These are phyloP conservation scores for Zanthoxylum bungeanum DNA, from an alignment of 345 rosid species.

Conservation along the genomic window DNA sequence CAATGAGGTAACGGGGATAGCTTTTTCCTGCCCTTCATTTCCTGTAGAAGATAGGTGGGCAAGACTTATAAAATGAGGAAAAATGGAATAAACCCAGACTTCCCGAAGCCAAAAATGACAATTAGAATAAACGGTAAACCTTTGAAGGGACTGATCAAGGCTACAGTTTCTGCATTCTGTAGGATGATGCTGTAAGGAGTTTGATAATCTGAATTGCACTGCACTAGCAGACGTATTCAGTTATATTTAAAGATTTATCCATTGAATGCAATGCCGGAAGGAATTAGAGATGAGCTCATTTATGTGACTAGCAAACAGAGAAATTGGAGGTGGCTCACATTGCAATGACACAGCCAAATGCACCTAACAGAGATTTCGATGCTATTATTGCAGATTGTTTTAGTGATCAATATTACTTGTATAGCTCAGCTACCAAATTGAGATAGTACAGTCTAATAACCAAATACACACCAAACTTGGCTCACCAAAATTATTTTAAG, in stretches of 20 bases:
- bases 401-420: not conserved
- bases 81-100: constrained; percentile 1
- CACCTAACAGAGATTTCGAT: not conserved
- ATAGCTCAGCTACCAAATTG: not conserved
- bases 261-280: not conserved
- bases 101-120: not conserved
- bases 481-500: not conserved
- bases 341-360: not conserved
- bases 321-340: not conserved
- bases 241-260: not conserved
- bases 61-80: not conserved
- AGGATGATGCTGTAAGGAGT: constrained; percentile 50
- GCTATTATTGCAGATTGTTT: not conserved
- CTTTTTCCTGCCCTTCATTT: constrained; percentile 29
- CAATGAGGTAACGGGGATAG: constrained; percentile 65
- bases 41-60: constrained; percentile 32
- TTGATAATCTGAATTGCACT: constrained; percentile 41
- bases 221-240: constrained; percentile 15
- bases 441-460: not conserved
- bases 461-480: not conserved
- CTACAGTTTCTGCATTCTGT: constrained; percentile 87
- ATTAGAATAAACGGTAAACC: constrained; percentile 27
- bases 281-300: not conserved
- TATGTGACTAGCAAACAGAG: not conserved
- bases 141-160: constrained; percentile 54